Conservation (phyloP, 163 green algal species). For the Coccomyxa subellipsoidea region DNA sequence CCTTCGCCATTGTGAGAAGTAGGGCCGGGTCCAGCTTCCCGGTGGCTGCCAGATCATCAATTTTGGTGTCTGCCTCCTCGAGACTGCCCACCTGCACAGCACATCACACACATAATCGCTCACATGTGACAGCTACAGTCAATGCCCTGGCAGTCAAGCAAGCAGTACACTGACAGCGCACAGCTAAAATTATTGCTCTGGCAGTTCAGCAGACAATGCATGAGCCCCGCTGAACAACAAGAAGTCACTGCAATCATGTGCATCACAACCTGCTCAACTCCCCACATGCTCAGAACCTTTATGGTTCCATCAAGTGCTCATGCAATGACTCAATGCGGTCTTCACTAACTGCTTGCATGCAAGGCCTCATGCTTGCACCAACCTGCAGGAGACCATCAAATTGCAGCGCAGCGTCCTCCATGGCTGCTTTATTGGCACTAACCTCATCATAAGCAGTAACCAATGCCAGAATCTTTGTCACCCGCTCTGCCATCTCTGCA, state of each 20-base stretch:
- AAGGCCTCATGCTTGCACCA: background rate
- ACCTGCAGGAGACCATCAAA: slow-evolving; percentile 45
- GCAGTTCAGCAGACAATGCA: background rate
- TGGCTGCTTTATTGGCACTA: slow-evolving; percentile 33
- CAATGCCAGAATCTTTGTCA: slow-evolving; percentile 40
- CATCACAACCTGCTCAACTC: background rate
- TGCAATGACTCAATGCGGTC: too few relatives aligned
- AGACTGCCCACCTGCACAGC: slow-evolving; percentile 42
- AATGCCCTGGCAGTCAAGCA: background rate
- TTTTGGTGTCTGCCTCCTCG: slow-evolving; percentile 58
- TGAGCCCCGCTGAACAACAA: background rate
- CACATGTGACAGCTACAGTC: too few relatives aligned
- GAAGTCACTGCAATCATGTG: background rate
- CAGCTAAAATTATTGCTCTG: background rate
- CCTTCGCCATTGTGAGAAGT: slow-evolving; percentile 75
- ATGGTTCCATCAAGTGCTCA: too few relatives aligned
- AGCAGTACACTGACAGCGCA: too few relatives aligned
- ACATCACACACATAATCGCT: too few relatives aligned
- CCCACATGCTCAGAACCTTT: background rate
- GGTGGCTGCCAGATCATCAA: slow-evolving; percentile 56
- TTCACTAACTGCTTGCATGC: too few relatives aligned
- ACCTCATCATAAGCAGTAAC: slow-evolving; percentile 47
- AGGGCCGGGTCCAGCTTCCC: slow-evolving; percentile 65
- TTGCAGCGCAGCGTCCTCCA: slow-evolving; percentile 34
- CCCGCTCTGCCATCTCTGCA: slow-evolving; percentile 40